These are phyloP conservation scores for Kwoniella pini DNA, from an alignment of 768 basidiomycete genomes.

Conservation along the genomic window DNA sequence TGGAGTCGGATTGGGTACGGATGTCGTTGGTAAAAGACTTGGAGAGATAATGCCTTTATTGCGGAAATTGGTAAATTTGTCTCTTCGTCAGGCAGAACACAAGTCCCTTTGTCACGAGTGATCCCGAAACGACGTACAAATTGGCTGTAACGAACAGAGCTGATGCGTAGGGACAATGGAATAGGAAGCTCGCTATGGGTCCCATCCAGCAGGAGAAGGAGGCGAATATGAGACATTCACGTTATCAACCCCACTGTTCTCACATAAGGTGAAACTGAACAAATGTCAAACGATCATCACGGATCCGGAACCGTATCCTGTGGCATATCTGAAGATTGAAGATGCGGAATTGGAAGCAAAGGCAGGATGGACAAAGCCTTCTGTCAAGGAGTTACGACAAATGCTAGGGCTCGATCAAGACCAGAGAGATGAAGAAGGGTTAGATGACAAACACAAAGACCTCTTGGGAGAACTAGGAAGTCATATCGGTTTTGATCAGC, in stretches of 20 bases:
- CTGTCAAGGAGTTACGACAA: constrained; percentile 30
- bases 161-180: not conserved
- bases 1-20: constrained; percentile 77
- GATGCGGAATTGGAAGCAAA: constrained; percentile 68
- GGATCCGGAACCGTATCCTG: constrained; percentile 67
- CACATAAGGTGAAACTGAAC: constrained; percentile 68
- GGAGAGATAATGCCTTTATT: constrained; percentile 73
- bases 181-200: constrained; percentile 78
- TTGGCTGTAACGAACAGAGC: too few relatives aligned
- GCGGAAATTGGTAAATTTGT: constrained; percentile 64
- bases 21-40: constrained; percentile 77
- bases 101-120: too few relatives aligned
- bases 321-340: constrained; percentile 84
- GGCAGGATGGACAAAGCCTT: constrained; percentile 32
- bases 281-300: constrained; percentile 69
- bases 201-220: constrained; percentile 94
- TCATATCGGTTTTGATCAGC: not conserved
- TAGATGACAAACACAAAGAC: constrained; percentile 57
- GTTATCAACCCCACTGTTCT: constrained; percentile 84
- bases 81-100: too few relatives aligned
- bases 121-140: too few relatives aligned
- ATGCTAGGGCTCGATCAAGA: constrained; percentile 38
- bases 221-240: constrained; percentile 97
- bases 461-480: constrained; percentile 15
- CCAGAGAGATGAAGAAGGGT: constrained; percentile 22